phyloP scores from a whole-genome alignment of 2,329 filamentous ascomycete genomes.

The Cordyceps tenuipes region DNA sequence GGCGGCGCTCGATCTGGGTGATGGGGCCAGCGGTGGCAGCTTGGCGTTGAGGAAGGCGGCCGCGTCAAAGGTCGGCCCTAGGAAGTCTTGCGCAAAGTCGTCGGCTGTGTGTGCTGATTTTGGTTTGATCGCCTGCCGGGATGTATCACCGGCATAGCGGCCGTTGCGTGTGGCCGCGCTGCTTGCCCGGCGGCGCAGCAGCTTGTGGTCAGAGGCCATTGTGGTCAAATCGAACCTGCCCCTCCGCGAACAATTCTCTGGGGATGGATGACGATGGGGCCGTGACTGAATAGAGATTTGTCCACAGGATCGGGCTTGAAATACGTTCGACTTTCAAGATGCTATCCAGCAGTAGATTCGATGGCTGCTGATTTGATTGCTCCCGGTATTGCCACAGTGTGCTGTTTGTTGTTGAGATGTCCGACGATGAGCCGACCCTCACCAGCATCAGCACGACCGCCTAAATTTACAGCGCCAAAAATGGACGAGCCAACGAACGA shows the following conservation, averaged over 20 bases:
- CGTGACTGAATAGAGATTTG: background rate
- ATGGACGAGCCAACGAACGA: slow-evolving; percentile 8
- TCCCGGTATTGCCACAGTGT: background rate
- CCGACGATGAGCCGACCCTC: slow-evolving; percentile 27
- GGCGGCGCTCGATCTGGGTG: slow-evolving; percentile 25
- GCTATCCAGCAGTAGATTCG: background rate
- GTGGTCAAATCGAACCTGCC: background rate
- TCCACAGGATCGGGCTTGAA: background rate
- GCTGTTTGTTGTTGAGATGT: slow-evolving; percentile 12
- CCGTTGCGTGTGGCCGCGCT: slow-evolving; percentile 33
- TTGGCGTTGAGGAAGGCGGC: slow-evolving; percentile 76
- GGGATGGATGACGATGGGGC: background rate
- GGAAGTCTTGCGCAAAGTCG: slow-evolving; percentile 64
- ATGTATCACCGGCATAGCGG: slow-evolving; percentile 33
- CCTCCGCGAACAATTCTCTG: background rate
- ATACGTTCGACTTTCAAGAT: background rate
- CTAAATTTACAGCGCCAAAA: background rate
- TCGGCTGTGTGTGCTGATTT: slow-evolving; percentile 61
- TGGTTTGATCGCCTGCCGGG: slow-evolving; percentile 32
- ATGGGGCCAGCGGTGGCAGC: slow-evolving; percentile 56
- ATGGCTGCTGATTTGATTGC: background rate
- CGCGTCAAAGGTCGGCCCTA: slow-evolving; percentile 69
- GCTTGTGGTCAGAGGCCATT: slow-evolving; percentile 25
- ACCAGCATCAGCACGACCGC: background rate
- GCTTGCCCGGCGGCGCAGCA: slow-evolving; percentile 33